Percentiles rank a stretch among this genome's conserved stretches.
Evolutionary conservation across 345 rosid genomes (phyloP).

Genomic region (Sisymbrium altissimum): DNA sequence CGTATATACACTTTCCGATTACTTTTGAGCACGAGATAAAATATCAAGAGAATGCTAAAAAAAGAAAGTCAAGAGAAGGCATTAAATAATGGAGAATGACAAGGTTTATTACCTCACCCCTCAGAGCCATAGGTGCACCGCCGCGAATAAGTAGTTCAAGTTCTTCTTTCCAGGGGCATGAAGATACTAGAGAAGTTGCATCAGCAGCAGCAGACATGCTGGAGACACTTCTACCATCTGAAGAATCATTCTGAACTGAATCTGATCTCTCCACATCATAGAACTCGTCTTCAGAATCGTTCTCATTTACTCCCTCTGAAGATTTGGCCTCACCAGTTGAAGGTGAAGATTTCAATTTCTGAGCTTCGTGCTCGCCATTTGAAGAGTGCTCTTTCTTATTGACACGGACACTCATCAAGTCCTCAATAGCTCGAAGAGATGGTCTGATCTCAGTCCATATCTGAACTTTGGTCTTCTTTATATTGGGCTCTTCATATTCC

Average conservation of each 20-base stretch:
- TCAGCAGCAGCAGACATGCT: constrained; percentile 31
- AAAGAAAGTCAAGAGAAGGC: not conserved
- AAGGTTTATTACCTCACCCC: constrained; percentile 83
- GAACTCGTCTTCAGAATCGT: constrained; percentile 93
- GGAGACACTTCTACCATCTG: constrained; percentile 39
- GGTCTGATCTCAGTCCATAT: constrained; percentile 85
- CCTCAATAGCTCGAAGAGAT: constrained; percentile 67
- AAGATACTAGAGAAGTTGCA: constrained; percentile 39
- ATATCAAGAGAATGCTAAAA: not conserved
- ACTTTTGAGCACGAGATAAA: constrained; percentile 3
- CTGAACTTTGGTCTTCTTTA: constrained; percentile 42
- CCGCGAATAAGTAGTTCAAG: constrained; percentile 95
- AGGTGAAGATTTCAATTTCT: constrained; percentile 38
- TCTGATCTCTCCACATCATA: constrained; percentile 85
- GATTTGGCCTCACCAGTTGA: constrained; percentile 44
- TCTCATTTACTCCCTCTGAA: constrained; percentile 59
- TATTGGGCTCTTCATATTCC: constrained; percentile 30
- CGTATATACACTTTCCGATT: constrained; percentile 18
- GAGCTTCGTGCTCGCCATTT: constrained; percentile 42
- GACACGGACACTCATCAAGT: constrained; percentile 74
- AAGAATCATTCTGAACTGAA: constrained; percentile 48
- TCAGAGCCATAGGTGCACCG: constrained; percentile 92
- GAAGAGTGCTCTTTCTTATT: constrained; percentile 44
- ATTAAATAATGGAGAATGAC: not conserved
- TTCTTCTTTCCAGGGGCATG: constrained; percentile 83